These are phyloP conservation scores for Forsythia suspensa DNA, from an alignment of 257 asterid genomes.

Conservation along the genomic window DNA sequence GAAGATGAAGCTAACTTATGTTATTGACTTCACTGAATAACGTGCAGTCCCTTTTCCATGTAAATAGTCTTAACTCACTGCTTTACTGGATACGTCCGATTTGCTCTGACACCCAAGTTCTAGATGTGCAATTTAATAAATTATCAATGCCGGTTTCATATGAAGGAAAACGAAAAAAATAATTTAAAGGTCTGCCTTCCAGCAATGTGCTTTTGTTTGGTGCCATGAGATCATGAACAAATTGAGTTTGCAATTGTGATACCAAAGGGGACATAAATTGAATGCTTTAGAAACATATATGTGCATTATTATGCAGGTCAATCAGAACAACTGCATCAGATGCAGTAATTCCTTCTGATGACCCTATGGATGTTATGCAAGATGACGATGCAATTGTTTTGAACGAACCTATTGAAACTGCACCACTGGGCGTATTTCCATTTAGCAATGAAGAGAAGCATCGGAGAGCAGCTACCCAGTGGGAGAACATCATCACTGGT, in stretches of 20 bases:
- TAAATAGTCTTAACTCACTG: neutral
- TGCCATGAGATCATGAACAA: slow-evolving; percentile 3
- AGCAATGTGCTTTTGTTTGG: slow-evolving; percentile 4
- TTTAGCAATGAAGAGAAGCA: slow-evolving; percentile 64
- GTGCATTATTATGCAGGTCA: slow-evolving; percentile 50
- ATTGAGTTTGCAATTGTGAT: slow-evolving; percentile 1
- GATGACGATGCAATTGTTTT: slow-evolving; percentile 56
- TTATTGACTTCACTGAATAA: neutral
- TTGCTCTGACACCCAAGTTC: neutral
- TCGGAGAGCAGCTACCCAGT: slow-evolving; percentile 82
- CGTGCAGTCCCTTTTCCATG: neutral
- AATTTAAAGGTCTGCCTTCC: slow-evolving; percentile 11
- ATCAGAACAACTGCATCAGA: slow-evolving; percentile 83
- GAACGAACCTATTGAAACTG: slow-evolving; percentile 55
- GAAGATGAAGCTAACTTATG: neutral
- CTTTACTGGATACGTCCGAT: too few relatives aligned
- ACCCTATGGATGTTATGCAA: slow-evolving; percentile 57
- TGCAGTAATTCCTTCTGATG: slow-evolving; percentile 53
- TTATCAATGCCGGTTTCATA: neutral
- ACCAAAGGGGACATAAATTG: neutral
- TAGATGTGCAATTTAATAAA: slow-evolving; percentile 4
- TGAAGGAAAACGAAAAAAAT: neutral
- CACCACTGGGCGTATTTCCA: slow-evolving; percentile 40
- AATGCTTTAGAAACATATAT: neutral
- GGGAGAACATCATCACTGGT: slow-evolving; percentile 94